Evolutionary conservation across 106 monocot species (phyloP).

Genomic region (Xerophyta viscosa): DNA sequence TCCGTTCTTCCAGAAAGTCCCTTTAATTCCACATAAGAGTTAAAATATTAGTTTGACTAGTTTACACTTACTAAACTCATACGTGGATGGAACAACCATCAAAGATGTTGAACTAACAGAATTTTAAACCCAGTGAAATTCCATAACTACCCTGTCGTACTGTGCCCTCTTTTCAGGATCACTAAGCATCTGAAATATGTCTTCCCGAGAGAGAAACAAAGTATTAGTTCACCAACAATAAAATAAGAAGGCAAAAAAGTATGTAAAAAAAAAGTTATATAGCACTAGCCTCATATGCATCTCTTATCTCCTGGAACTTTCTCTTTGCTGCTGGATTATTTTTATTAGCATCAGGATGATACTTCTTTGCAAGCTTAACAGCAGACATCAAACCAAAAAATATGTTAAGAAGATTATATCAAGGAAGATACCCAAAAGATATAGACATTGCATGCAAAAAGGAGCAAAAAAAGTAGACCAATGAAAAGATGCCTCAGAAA

Average conservation of each 20-base stretch:
- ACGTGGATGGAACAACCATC: too few species aligned
- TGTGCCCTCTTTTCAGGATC: conserved; percentile 75
- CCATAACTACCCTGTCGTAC: conserved; percentile 61
- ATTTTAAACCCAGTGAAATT: too few species aligned
- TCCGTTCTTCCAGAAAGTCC: conserved; percentile 32
- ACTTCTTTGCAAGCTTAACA: conserved; percentile 89
- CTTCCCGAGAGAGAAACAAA: too few species aligned
- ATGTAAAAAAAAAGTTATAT: conserved; percentile 10
- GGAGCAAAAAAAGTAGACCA: too few species aligned
- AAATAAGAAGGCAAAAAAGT: too few species aligned
- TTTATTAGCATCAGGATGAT: conserved; percentile 93
- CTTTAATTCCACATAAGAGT: conserved; percentile 1
- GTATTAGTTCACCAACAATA: not conserved
- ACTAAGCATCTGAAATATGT: conserved; percentile 67
- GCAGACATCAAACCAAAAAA: not conserved
- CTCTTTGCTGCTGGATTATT: conserved; percentile 74
- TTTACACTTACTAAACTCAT: too few species aligned
- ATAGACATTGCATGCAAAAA: not conserved
- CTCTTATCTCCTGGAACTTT: conserved; percentile 93
- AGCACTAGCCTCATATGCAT: conserved; percentile 85
- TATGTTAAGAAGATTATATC: not conserved
- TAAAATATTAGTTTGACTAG: too few species aligned
- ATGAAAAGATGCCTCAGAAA: too few species aligned
- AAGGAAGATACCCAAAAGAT: not conserved
- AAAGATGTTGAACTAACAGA: too few species aligned